These are phyloP conservation scores for Tuber umbilicatum DNA, from an alignment of 495 filamentous ascomycete genomes.

Conservation along the genomic window DNA sequence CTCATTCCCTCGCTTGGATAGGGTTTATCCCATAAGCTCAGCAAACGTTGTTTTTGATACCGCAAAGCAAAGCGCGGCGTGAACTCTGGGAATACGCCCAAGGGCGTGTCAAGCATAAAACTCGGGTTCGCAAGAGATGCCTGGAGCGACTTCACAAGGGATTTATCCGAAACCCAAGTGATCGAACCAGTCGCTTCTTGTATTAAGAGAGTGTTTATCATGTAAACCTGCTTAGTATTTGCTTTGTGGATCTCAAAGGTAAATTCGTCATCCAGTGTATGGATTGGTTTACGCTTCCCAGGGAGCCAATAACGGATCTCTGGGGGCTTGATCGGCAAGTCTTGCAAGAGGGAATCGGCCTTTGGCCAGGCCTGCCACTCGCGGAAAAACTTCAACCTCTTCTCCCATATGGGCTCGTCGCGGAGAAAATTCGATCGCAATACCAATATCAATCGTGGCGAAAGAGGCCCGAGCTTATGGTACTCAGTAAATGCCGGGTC, in stretches of 20 bases:
- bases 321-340: constrained; percentile 13
- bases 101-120: not conserved
- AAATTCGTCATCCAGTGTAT: constrained; percentile 13
- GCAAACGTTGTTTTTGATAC: not conserved
- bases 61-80: not conserved
- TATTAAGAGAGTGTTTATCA: constrained; percentile 15
- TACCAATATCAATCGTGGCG: constrained; percentile 50
- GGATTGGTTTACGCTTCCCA: not conserved
- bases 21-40: not conserved
- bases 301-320: constrained; percentile 2
- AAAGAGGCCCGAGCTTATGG: constrained; percentile 49
- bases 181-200: constrained; percentile 11
- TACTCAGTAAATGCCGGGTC: constrained; percentile 40
- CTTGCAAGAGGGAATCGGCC: constrained; percentile 17
- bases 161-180: constrained; percentile 14
- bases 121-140: constrained; percentile 6
- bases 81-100: not conserved
- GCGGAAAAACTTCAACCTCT: constrained; percentile 9
- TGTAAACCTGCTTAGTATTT: not conserved
- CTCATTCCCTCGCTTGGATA: not conserved
- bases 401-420: constrained; percentile 11
- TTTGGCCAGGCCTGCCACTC: constrained; percentile 14
- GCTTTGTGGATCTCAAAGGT: constrained; percentile 14
- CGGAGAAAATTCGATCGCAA: constrained; percentile 43
- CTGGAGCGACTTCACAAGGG: constrained; percentile 7